These are phyloP conservation scores for Apophysomyces ossiformis DNA, from an alignment of 371 early-diverging fungal genomes.

Conservation along the genomic window DNA sequence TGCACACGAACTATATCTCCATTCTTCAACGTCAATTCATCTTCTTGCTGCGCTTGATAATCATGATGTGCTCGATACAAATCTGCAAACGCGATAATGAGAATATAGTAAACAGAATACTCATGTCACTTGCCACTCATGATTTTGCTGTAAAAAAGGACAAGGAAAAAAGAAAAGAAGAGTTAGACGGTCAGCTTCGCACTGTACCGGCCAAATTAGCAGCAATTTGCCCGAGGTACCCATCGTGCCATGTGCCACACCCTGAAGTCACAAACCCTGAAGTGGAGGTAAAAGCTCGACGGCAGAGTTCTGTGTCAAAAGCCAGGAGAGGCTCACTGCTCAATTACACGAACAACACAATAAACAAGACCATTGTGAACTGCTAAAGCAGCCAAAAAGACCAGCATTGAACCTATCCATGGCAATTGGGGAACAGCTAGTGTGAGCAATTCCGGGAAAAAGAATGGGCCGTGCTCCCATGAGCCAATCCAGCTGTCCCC, in stretches of 20 bases:
- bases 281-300: too few relatives aligned
- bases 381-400: too few relatives aligned
- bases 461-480: too few relatives aligned
- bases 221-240: background rate
- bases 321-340: too few relatives aligned
- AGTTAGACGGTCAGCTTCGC: background rate
- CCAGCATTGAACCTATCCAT: too few relatives aligned
- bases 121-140: constrained; percentile 4
- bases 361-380: too few relatives aligned
- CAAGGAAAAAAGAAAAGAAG: background rate
- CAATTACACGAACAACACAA: too few relatives aligned
- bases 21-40: constrained; percentile 60
- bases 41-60: constrained; percentile 54
- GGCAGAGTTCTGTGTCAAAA: too few relatives aligned
- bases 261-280: background rate
- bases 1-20: constrained; percentile 60
- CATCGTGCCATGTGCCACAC: background rate
- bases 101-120: background rate
- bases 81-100: background rate
- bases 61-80: constrained; percentile 31
- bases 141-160: background rate
- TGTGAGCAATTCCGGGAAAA: too few relatives aligned
- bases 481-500: too few relatives aligned
- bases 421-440: too few relatives aligned
- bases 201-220: background rate